Evolutionary conservation across 495 filamentous ascomycete genomes (phyloP).

Genomic region (Lasiosphaeris hirsuta): DNA sequence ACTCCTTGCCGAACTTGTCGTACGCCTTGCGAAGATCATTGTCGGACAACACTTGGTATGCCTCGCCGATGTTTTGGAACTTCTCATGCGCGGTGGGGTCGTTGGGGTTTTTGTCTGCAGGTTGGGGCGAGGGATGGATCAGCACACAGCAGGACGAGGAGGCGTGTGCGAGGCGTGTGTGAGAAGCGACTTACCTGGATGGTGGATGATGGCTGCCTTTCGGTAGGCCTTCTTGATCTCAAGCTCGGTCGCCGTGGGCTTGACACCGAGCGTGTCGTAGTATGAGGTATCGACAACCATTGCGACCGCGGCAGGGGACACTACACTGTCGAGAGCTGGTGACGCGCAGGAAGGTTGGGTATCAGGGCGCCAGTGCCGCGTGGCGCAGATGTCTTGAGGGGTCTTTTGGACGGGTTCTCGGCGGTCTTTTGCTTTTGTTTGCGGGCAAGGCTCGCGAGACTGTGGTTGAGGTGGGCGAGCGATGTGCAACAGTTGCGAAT

Average conservation of each 20-base stretch:
- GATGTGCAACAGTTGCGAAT: too few relatives aligned
- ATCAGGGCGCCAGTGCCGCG: neutral
- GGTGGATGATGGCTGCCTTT: conserved; percentile 79
- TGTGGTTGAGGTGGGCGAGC: neutral
- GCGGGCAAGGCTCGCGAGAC: neutral
- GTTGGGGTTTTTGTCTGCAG: conserved; percentile 91
- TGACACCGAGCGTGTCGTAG: conserved; percentile 88
- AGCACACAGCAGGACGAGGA: neutral
- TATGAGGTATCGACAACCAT: conserved; percentile 86
- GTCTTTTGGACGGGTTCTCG: neutral
- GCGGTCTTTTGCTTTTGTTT: neutral
- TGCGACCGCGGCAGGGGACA: conserved; percentile 16
- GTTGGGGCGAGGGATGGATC: conserved; percentile 12
- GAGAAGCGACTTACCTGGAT: conserved; percentile 46
- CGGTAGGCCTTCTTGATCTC: conserved; percentile 99
- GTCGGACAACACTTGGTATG: conserved; percentile 94
- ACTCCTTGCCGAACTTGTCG: conserved; percentile 95
- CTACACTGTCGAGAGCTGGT: neutral
- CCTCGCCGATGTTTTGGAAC: conserved; percentile 95
- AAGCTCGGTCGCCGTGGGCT: conserved; percentile 82
- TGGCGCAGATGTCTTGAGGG: neutral
- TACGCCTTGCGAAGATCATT: conserved; percentile 82
- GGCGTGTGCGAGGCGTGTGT: neutral
- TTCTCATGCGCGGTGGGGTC: conserved; percentile 90
- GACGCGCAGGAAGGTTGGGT: neutral